Evolutionary conservation across 176 grass and related monocot genomes (phyloP).

Genomic region (Puccinellia tenuiflora): DNA sequence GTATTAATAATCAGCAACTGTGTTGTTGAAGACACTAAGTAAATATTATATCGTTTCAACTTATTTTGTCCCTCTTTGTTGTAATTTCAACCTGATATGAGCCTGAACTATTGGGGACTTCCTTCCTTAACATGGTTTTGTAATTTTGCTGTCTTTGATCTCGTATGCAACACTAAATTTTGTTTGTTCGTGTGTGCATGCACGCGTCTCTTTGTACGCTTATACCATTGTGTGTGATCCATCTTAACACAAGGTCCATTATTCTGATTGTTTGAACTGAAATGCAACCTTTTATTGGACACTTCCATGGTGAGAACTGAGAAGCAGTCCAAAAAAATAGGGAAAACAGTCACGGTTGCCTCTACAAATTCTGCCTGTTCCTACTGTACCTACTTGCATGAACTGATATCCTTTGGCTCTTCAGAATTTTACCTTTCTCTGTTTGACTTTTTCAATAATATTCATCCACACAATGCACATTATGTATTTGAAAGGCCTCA

Average conservation of each 20-base stretch:
- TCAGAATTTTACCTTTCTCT: neutral
- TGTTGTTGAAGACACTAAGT: neutral
- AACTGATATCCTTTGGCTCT: neutral
- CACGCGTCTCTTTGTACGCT: too few relatives aligned
- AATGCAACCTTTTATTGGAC: neutral
- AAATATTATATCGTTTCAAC: neutral
- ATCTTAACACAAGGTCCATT: too few relatives aligned
- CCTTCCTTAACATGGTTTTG: neutral
- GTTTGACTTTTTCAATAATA: neutral
- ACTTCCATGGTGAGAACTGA: neutral
- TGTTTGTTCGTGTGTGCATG: neutral
- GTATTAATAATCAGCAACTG: neutral
- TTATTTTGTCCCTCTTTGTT: neutral
- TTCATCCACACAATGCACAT: neutral
- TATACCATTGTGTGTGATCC: too few relatives aligned
- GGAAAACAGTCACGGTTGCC: neutral
- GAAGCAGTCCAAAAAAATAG: neutral
- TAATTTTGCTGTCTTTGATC: neutral
- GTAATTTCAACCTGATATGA: neutral
- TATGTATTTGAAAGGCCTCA: neutral
- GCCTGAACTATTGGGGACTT: neutral
- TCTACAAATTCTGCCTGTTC: neutral
- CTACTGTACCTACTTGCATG: neutral
- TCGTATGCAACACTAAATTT: neutral
- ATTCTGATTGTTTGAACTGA: neutral